phyloP scores from a whole-genome alignment of 2,329 filamentous ascomycete species.

The Neofusicoccum cordaticola region DNA sequence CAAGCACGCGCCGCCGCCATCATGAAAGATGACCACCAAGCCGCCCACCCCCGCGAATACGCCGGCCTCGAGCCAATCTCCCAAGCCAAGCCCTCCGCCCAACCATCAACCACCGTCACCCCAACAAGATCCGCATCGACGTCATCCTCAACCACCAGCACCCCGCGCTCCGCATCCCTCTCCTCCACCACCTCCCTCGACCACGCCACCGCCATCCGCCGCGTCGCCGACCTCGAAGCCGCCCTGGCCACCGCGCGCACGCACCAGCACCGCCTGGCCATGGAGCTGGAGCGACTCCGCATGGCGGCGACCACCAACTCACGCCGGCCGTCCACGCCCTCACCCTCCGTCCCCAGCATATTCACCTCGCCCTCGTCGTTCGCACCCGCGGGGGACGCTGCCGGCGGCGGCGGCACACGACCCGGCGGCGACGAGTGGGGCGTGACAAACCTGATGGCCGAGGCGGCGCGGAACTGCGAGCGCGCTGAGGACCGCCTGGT shows the following conservation, averaged over 20 bases:
- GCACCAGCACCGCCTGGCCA: background rate
- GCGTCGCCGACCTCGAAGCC: conserved; percentile 1
- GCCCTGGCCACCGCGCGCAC: background rate
- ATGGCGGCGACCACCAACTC: background rate
- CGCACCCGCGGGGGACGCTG: background rate
- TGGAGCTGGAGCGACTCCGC: background rate
- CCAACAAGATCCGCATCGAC: background rate
- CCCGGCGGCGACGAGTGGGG: background rate
- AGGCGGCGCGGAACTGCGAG: conserved; percentile 9
- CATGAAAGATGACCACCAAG: background rate
- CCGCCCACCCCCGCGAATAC: too few species aligned
- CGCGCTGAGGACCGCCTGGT: background rate
- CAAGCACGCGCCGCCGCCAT: too few species aligned
- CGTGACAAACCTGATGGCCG: background rate
- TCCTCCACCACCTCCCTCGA: background rate
- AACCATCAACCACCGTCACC: background rate
- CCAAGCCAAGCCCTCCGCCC: background rate
- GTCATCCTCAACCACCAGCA: background rate
- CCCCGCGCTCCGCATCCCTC: background rate
- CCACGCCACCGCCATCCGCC: background rate
- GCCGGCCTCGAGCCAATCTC: too few species aligned
- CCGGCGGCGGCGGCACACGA: too few species aligned
- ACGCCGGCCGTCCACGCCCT: background rate
- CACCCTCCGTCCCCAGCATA: background rate
- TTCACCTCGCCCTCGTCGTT: background rate